Base-by-base conservation (phyloP, 2,329 filamentous ascomycete species). In the Didymosphaeria variabile region DNA sequence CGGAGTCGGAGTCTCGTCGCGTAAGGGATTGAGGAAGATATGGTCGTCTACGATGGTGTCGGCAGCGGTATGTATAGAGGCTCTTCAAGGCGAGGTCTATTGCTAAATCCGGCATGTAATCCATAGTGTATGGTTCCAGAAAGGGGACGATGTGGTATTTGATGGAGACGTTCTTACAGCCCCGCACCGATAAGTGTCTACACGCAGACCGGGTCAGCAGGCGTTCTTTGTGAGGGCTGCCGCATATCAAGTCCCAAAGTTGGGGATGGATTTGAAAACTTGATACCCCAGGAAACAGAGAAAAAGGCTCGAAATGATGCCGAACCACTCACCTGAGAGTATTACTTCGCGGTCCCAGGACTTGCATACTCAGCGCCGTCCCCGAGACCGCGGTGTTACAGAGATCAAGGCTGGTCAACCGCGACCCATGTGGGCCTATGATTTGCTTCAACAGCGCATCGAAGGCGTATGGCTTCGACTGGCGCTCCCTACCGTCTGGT, bases 61-160 rank as follows among this genome's bases (percentile, higher is more conserved):
- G 84, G 67, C 86, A 88, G 59, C 86, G 83, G 72, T 88, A 88
- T 1, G 86, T 85, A 68, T 88, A 88, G 9, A 88, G 79, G 71
- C 85, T 87, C 74, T 85, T 86, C 58, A 88, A 79, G 6, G 85
- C 85, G 44, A 87, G 81, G 32, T 79, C 78, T 34, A 74, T 79
- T 52, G 76, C 78, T 58, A 74, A 75, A 77, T 82, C 81, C 4
- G 77, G 72, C 58, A 71, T 72, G 77, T 80, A 71, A 19, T 71
- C 69, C n/a, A 75, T 81, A 5, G 77, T 75, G 79, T 79, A 78
- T 3, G 79, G 73, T 62, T 78, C 79, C 45, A 81, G 80, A 66
- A 86, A 88, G 2, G 86, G 86, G 56, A 88, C 85, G 61, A 88
- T 85, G 69, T 88, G 86, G 70, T 88, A 88, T 70, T 88, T 88